Conservation (phyloP, 495 filamentous ascomycete genomes). For the Aspergillus haitiensis region DNA sequence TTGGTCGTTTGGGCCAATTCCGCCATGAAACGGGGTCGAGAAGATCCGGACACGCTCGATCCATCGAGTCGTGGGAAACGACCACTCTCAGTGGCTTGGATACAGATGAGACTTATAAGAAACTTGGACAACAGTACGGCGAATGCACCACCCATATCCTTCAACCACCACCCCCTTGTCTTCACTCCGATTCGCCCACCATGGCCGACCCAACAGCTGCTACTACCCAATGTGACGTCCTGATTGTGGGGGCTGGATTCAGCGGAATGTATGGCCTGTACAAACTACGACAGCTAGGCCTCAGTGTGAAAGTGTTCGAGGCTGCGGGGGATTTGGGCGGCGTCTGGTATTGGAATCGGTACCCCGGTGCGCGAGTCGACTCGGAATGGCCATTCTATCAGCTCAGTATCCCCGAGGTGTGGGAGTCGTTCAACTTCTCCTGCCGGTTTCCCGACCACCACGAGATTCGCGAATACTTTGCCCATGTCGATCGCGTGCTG, state of each 20-base stretch:
- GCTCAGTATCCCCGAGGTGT: conserved; percentile 52
- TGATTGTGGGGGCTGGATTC: conserved; percentile 37
- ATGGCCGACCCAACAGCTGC: no score
- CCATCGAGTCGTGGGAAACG: no score
- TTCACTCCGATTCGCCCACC: no score
- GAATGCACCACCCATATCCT: no score
- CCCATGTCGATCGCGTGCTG: conserved; percentile 53
- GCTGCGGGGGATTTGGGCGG: conserved; percentile 48
- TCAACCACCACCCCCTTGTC: no score
- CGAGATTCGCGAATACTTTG: conserved; percentile 56
- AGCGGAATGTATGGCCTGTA: conserved; percentile 44
- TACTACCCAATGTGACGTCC: conserved; percentile 22
- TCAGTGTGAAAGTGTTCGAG: conserved; percentile 43
- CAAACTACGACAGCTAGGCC: conserved; percentile 44
- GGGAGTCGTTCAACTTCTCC: conserved; percentile 53
- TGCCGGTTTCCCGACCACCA: conserved; percentile 49
- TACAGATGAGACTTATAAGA: no score
- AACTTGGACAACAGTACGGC: no score
- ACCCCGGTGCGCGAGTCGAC: conserved; percentile 53
- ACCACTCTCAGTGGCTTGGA: no score
- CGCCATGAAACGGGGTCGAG: no score
- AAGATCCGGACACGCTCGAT: no score
- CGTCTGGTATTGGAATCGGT: conserved; percentile 54
- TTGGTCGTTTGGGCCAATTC: no score
- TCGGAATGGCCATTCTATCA: conserved; percentile 52